Conservation (phyloP, 495 filamentous ascomycete species). For the Xylaria palmicola region DNA sequence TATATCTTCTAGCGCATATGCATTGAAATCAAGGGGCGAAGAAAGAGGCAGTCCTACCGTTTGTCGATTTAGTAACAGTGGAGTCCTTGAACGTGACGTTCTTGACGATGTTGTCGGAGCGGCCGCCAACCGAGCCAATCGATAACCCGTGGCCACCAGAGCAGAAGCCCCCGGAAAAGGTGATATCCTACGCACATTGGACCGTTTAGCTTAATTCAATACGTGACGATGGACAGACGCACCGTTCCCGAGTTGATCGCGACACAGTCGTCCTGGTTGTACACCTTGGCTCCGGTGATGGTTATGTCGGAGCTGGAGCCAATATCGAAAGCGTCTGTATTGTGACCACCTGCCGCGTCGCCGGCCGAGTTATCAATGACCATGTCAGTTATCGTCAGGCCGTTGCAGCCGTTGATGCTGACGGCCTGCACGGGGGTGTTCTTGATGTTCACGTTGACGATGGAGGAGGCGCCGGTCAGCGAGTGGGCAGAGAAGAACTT, state of each 20-base stretch:
- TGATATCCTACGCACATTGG: conserved; percentile 35
- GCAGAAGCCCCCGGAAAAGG: conserved; percentile 52
- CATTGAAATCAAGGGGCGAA: not conserved
- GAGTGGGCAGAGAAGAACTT: conserved; percentile 55
- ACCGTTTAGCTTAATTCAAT: not conserved
- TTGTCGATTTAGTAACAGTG: conserved; percentile 37
- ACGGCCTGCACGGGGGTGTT: conserved; percentile 66
- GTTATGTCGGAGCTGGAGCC: conserved; percentile 49
- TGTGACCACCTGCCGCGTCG: conserved; percentile 51
- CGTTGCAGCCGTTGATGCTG: conserved; percentile 51
- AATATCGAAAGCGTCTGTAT: conserved; percentile 69
- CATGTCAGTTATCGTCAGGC: conserved; percentile 49
- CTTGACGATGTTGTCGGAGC: conserved; percentile 58
- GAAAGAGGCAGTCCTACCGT: not conserved
- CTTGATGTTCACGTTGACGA: conserved; percentile 40
- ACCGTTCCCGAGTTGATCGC: conserved; percentile 60
- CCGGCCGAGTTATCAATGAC: conserved; percentile 63
- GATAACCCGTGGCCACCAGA: conserved; percentile 66
- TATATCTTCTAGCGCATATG: not conserved
- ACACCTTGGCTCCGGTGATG: conserved; percentile 55
- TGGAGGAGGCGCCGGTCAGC: conserved; percentile 35
- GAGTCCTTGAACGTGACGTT: conserved; percentile 62
- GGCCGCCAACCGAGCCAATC: conserved; percentile 67
- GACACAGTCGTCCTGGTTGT: conserved; percentile 65
- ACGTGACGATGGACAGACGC: not conserved